Base-by-base conservation (phyloP, 768 basidiomycete species). In the Candolleomyces eurysporus region DNA sequence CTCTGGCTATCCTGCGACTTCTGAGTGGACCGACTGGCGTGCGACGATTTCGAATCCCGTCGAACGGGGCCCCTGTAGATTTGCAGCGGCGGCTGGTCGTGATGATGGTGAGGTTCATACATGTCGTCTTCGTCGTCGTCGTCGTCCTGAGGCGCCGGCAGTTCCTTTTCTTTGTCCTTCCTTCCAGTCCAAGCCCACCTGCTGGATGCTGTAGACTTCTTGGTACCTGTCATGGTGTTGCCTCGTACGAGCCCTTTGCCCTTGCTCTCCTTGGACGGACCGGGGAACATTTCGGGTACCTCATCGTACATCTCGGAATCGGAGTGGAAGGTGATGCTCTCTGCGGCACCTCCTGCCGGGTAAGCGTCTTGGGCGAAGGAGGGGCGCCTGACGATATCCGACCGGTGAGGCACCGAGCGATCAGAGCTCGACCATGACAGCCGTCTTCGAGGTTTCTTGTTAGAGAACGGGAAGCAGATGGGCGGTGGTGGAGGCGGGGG, bases 171-270 rank as follows among this genome's bases (percentile, higher is more conserved):
- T 63, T 78, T 80, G 75, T 78, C 85, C 48, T 88, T 56, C 0
- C 87, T 87, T 85, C 86, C 87, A 43, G 88, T 87, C 71, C 88
- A 90, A n/a, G 88, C 89, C 81, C 82, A 87, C 68, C 77, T 84
- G 50, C 73, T 73, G 43, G 81, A 73, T 1, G 70, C 64, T 11
- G 75, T 72, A 3, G 81, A 81, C 63, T 81, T 84, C 71, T 85
- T 87, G 21, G 85, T 83, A 32, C 87, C 85, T 0, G 79, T 79
- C 73, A 84, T 81, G 4, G 87, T 82, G 66, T 80, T 84, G 2
- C 52, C 52, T 11, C 52, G 52, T 7, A 14, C 31, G 14, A 54
- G 52, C 32, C 21, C 32, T 31, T 51, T 71, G 75, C 13, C 76
- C 78, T 60, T 79, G 76, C 46, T 77, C 73, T 43, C 72, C 74